Conservation (phyloP, 495 filamentous ascomycete species). For the Cladorrhinum samala region DNA sequence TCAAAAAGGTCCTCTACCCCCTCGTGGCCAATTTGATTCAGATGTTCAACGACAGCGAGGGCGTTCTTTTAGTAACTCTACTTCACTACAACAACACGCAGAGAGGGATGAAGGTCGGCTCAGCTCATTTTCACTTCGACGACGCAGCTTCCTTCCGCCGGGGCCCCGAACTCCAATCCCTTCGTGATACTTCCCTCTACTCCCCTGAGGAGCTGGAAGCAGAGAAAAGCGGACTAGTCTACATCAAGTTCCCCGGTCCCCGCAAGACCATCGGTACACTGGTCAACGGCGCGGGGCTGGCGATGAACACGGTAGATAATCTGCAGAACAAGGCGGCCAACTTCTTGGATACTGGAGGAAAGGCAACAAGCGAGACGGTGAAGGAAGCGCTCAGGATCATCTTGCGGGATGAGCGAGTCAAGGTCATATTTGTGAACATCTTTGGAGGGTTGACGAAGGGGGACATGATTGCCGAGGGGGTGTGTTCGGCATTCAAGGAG, state of each 20-base stretch:
- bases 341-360: constrained; percentile 87
- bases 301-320: constrained; percentile 88
- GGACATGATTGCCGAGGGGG: constrained; percentile 84
- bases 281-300: constrained; percentile 84
- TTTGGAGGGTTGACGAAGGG: constrained; percentile 81
- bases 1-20: too few species aligned
- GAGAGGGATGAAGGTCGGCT: too few species aligned
- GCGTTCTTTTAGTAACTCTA: too few species aligned
- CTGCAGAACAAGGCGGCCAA: constrained; percentile 65
- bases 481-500: constrained; percentile 72
- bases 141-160: constrained; percentile 67
- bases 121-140: too few species aligned
- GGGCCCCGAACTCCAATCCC: constrained; percentile 52
- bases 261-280: constrained; percentile 59
- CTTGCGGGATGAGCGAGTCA: constrained; percentile 62
- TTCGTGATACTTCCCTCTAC: constrained; percentile 48
- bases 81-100: too few species aligned
- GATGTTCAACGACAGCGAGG: too few species aligned
- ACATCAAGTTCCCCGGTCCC: constrained; percentile 48
- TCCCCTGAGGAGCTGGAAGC: constrained; percentile 57
- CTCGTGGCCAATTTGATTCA: too few species aligned
- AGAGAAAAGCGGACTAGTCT: constrained; percentile 68
- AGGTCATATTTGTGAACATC: constrained; percentile 78
- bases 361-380: constrained; percentile 81
- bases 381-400: constrained; percentile 69